Evolutionary conservation across 2,329 filamentous ascomycete genomes (phyloP), one percentile per base, ranked within the genome.

Genomic region (Pyrenochaeta sp.): DNA sequence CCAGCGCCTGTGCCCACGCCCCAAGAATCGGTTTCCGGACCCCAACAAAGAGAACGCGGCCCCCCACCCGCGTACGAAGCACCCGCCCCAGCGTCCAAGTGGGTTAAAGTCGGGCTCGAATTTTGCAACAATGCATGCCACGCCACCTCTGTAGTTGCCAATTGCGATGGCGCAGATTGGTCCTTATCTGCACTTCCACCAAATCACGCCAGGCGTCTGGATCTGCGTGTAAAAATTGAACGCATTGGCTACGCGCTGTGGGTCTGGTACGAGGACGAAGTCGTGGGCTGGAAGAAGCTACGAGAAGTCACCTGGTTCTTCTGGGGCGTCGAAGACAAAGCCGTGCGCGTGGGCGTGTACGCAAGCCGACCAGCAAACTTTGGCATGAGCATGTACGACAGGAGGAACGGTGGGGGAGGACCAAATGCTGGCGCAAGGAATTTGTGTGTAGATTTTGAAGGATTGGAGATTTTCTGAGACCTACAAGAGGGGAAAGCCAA

Each of bases 221-320:
- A 82, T 23, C 71, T 85, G 48, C 81, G 83, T 32, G 80, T 85
- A 63, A 85, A 85, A 66, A 77, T 85, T 23, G 83, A 85, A 65
- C 79, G 82, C 51, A 80, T 85, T 48, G 83, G 82, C 7, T 76
- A 83, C 60, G 80, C 82, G 10, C 75, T 85, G 21, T 85, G 83
- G 83, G 78, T 85, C 33, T 85, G 81, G 80, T 85, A 84, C 58
- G 80, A 83, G 64, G 78, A 77, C 47, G 69, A 71, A 43, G 56
- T 73, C 32, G 47, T 66, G 37, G 63, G 52, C 68, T 86, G 84
- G 84, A 84, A 81, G 73, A 86, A 86, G 68, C 68, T 85, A 61
- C 69, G 84, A 5, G 84, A 86, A 69, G 81, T 86, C 23, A 84
- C 82, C n/a, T 85, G 82, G 79, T 86, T 86, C 69, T 86, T 86